phyloP scores from a whole-genome alignment of 129 eudicot species.

The Helianthus annuus region HanXRQr2.0-SUNRISE NC_035435.2:147883112-147883611 shows the following conservation, averaged over 20 bases:
- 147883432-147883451: neutral
- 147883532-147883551: too few relatives aligned
- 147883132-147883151: constrained; percentile 90
- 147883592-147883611: constrained; percentile 39
- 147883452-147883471: neutral
- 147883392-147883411: neutral
- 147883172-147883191: constrained; percentile 7
- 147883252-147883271: constrained; percentile 47
- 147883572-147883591: neutral
- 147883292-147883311: constrained; percentile 69
- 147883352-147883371: constrained; percentile 95
- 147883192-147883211: too few relatives aligned
- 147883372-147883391: constrained; percentile 2
- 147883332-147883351: constrained; percentile 77
- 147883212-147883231: neutral
- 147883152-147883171: constrained; percentile 51
- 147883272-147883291: constrained; percentile 93
- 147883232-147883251: constrained; percentile 9
- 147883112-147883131: constrained; percentile 92
- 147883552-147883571: too few relatives aligned
- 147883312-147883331: constrained; percentile 69
- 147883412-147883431: neutral
- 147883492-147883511: too few relatives aligned
- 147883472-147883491: too few relatives aligned
- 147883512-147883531: too few relatives aligned